Percentiles rank a stretch among this genome's conserved stretches.
Conservation (phyloP, 352 stramenopile genomes). For the Globisporangium megalacanthum region DNA sequence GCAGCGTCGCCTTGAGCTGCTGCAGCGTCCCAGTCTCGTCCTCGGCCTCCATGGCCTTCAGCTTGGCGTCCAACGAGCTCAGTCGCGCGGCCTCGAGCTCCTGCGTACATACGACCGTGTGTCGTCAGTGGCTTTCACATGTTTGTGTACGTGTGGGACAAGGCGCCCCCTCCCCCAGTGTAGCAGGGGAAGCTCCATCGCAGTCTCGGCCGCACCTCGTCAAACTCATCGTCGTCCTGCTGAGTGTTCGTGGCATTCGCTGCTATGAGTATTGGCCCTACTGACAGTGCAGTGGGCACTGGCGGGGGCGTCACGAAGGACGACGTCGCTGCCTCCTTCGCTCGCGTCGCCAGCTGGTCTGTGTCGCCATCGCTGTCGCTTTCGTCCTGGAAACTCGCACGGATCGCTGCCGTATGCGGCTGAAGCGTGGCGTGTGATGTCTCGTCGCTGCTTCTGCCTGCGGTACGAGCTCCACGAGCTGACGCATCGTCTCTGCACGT, state of each 20-base stretch:
- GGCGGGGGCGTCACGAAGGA: conserved; percentile 19
- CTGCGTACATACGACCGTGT: conserved; percentile 1
- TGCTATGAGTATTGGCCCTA: conserved; percentile 16
- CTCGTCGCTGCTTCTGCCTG: background rate
- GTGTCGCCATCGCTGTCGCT: conserved; percentile 22
- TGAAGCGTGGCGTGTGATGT: conserved; percentile 1
- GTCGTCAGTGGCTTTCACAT: background rate
- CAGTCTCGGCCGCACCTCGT: conserved; percentile 27
- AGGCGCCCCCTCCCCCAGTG: too few species aligned
- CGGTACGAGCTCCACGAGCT: background rate
- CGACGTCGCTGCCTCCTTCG: background rate
- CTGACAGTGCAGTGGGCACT: conserved; percentile 16
- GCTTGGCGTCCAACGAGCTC: conserved; percentile 59
- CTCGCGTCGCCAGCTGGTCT: background rate
- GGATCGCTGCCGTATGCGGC: background rate
- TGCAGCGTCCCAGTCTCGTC: conserved; percentile 75
- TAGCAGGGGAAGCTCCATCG: too few species aligned
- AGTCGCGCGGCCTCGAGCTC: conserved; percentile 54
- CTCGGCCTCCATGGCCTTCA: conserved; percentile 83
- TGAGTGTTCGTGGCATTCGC: background rate
- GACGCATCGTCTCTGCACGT: conserved; percentile 21
- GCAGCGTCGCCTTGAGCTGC: conserved; percentile 66
- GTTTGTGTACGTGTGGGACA: too few species aligned
- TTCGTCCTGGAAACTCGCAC: conserved; percentile 5
- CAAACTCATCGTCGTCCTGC: conserved; percentile 48